phyloP scores from a whole-genome alignment of 768 basidiomycete genomes.

The Mycena rebaudengoi region DNA sequence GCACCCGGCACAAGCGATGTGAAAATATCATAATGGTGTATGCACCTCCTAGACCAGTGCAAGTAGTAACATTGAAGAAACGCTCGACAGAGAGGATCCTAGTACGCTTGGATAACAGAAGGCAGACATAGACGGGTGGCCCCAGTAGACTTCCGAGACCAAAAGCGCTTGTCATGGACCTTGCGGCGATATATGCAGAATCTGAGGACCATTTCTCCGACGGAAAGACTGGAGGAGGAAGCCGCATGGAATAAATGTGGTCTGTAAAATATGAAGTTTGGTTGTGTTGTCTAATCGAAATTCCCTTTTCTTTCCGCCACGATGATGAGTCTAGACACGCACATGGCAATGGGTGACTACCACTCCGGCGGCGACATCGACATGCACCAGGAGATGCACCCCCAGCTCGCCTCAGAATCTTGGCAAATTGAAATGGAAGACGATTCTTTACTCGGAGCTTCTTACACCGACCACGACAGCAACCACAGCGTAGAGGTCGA shows the following conservation, averaged over 20 bases:
- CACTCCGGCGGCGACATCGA: too few relatives aligned
- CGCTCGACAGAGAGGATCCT: slow-evolving; percentile 16
- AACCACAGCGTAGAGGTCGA: slow-evolving; percentile 67
- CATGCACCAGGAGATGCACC: slow-evolving; percentile 63
- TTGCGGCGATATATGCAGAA: slow-evolving; percentile 1
- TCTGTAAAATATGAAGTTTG: neutral
- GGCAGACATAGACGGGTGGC: slow-evolving; percentile 6
- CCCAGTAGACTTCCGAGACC: slow-evolving; percentile 8
- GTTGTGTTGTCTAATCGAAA: neutral
- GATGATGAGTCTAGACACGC: slow-evolving; percentile 61
- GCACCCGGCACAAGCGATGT: neutral
- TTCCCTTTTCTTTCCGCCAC: slow-evolving; percentile 34
- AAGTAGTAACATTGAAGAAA: slow-evolving; percentile 19
- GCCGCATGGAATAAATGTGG: neutral
- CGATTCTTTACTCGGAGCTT: slow-evolving; percentile 43
- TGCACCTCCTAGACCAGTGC: slow-evolving; percentile 16
- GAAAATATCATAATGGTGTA: neutral
- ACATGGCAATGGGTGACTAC: too few relatives aligned
- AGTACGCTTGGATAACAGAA: neutral
- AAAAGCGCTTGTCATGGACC: slow-evolving; percentile 9
- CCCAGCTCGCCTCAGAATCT: slow-evolving; percentile 63
- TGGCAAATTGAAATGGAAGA: slow-evolving; percentile 74
- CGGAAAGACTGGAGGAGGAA: slow-evolving; percentile 16
- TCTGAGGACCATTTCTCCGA: slow-evolving; percentile 21
- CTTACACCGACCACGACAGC: slow-evolving; percentile 34